A percentile compares a stretch with the other conserved stretches of the same genome.
These are phyloP conservation scores for Aspergillus texensis DNA, from an alignment of 2,329 filamentous ascomycete genomes.

Conservation along the genomic window DNA sequence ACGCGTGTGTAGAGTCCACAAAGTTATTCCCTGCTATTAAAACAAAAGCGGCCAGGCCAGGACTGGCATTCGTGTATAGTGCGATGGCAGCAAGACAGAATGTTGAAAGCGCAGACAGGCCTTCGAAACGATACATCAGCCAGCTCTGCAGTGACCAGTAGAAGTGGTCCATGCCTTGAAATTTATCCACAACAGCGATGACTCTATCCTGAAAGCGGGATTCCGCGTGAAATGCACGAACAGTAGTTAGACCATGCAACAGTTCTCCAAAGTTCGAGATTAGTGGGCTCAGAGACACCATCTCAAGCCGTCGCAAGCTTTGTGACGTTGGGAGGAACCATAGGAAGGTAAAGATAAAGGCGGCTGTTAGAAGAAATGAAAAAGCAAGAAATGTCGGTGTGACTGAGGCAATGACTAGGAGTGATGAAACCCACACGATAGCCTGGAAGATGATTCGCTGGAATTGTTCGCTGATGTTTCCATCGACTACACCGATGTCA, in stretches of 20 bases:
- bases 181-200: constrained; percentile 79
- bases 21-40: constrained; percentile 68
- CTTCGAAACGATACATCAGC: constrained; percentile 78
- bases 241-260: constrained; percentile 81
- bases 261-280: constrained; percentile 93
- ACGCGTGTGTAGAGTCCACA: constrained; percentile 68
- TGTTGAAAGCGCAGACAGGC: constrained; percentile 71
- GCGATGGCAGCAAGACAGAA: constrained; percentile 75
- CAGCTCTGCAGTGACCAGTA: constrained; percentile 89
- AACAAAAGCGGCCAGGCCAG: constrained; percentile 82
- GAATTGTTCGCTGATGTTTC: constrained; percentile 76
- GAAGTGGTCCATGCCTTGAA: constrained; percentile 95
- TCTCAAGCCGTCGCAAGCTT: constrained; percentile 79
- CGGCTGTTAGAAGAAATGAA: constrained; percentile 65
- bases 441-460: constrained; percentile 69
- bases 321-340: constrained; percentile 82
- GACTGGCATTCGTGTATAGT: constrained; percentile 71
- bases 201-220: constrained; percentile 78
- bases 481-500: constrained; percentile 87
- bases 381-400: constrained; percentile 78
- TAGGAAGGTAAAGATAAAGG: constrained; percentile 74
- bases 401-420: constrained; percentile 76
- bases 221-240: constrained; percentile 80
- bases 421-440: constrained; percentile 71
- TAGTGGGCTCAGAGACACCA: constrained; percentile 83